Percentiles rank a stretch among this genome's conserved stretches.
Evolutionary conservation across 768 basidiomycete genomes (phyloP).

Genomic region (Cubamyces sp.): DNA sequence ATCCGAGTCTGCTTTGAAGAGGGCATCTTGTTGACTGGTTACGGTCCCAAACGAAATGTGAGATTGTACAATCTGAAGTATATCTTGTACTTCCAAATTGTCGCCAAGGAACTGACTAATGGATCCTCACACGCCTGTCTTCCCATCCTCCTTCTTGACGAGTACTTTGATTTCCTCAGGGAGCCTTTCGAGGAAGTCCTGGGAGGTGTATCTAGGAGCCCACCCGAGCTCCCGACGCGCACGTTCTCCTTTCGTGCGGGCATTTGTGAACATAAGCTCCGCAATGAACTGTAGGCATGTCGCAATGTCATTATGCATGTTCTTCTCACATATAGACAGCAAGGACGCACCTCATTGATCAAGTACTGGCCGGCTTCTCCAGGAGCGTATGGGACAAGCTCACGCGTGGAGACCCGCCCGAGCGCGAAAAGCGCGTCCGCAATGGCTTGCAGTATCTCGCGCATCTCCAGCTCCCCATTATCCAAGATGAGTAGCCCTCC

Average conservation of each 20-base stretch:
- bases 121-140: neutral
- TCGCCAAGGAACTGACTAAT: too few relatives aligned
- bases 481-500: constrained; percentile 39
- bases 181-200: neutral
- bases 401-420: constrained; percentile 21
- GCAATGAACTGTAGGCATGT: neutral
- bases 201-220: neutral
- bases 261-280: neutral
- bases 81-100: too few relatives aligned
- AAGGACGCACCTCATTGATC: neutral
- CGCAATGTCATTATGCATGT: too few relatives aligned
- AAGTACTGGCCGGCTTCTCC: constrained; percentile 2
- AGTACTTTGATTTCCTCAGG: neutral
- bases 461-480: constrained; percentile 32
- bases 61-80: too few relatives aligned
- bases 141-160: constrained; percentile 1
- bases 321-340: neutral
- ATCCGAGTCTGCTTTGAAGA: too few relatives aligned
- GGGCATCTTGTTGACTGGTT: too few relatives aligned
- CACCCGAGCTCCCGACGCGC: neutral
- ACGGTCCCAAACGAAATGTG: too few relatives aligned
- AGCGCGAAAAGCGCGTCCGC: constrained; percentile 37
- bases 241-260: neutral
- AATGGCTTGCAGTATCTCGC: constrained; percentile 38
- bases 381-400: neutral